Percentiles rank a stretch among this genome's conserved stretches.
phyloP scores from a whole-genome alignment of 805 yeast genomes.

The Yarrowia deformans region DNA sequence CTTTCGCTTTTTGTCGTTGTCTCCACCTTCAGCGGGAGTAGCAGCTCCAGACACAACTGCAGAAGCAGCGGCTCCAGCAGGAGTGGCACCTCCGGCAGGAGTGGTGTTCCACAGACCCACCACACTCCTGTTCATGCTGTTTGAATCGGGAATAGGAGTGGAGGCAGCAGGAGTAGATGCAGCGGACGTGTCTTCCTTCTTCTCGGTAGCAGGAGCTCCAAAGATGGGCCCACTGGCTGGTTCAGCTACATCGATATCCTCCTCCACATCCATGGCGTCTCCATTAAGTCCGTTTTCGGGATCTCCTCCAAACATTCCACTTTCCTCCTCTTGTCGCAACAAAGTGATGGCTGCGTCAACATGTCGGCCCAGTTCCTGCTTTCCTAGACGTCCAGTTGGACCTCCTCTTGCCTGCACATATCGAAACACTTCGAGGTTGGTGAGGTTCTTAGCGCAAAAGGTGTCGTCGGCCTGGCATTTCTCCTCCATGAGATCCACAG shows the following conservation, averaged over 20 bases:
- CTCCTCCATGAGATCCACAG: slow-evolving; percentile 28
- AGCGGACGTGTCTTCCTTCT: slow-evolving; percentile 19
- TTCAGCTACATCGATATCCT: slow-evolving; percentile 13
- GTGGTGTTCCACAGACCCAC: slow-evolving; percentile 68
- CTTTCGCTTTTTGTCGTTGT: slow-evolving; percentile 40
- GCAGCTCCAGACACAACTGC: slow-evolving; percentile 38
- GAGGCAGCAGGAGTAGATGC: slow-evolving; percentile 26
- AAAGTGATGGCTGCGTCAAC: slow-evolving; percentile 22
- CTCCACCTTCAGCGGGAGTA: slow-evolving; percentile 25
- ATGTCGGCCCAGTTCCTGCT: slow-evolving; percentile 31
- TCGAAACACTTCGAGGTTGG: slow-evolving; percentile 37
- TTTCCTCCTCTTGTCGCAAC: slow-evolving; percentile 26
- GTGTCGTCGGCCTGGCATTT: slow-evolving; percentile 24
- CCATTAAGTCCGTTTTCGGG: slow-evolving; percentile 33
- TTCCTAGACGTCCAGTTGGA: slow-evolving; percentile 33
- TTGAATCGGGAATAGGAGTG: slow-evolving; percentile 23
- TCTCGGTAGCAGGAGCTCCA: slow-evolving; percentile 5
- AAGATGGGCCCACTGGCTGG: slow-evolving; percentile 24
- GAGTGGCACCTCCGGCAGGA: slow-evolving; percentile 41
- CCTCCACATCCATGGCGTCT: slow-evolving; percentile 34
- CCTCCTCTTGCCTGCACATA: slow-evolving; percentile 35
- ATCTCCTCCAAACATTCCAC: slow-evolving; percentile 31
- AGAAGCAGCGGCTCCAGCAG: not conserved
- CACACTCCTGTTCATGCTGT: slow-evolving; percentile 71
- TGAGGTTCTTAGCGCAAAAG: slow-evolving; percentile 19